Percentiles rank a stretch among this genome's conserved stretches.
These are phyloP conservation scores for Colletotrichum sp. DNA, from an alignment of 2,329 filamentous ascomycete species.

Conservation along the genomic window DNA sequence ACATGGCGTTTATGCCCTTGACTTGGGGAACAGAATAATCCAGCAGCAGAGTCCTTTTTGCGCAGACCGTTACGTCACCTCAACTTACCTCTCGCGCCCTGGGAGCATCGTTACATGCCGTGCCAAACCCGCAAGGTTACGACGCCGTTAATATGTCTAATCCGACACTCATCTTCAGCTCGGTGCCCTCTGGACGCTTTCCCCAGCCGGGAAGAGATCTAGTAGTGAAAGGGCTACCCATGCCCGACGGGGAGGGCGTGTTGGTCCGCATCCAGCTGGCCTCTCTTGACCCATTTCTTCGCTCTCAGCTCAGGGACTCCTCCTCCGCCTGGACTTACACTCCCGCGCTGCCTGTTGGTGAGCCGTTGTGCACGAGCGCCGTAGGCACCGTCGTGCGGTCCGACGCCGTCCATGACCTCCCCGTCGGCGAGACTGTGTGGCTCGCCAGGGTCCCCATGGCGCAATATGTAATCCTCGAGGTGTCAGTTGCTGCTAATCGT, in stretches of 20 bases:
- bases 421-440: neutral
- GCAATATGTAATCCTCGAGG: neutral
- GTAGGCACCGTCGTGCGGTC: neutral
- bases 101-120: neutral
- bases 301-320: conserved; percentile 67
- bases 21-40: neutral
- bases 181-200: neutral
- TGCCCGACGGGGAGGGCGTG: neutral
- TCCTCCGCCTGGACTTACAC: conserved; percentile 28
- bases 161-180: neutral
- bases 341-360: neutral
- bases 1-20: neutral
- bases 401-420: neutral
- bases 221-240: neutral
- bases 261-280: conserved; percentile 31
- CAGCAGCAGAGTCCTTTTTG: neutral
- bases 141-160: neutral
- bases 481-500: neutral
- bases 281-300: conserved; percentile 78
- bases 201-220: neutral
- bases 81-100: neutral
- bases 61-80: neutral
- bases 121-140: neutral
- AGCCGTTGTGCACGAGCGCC: neutral
- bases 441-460: neutral